phyloP scores from a whole-genome alignment of 768 basidiomycete species.

The Amanita phalloides region DNA sequence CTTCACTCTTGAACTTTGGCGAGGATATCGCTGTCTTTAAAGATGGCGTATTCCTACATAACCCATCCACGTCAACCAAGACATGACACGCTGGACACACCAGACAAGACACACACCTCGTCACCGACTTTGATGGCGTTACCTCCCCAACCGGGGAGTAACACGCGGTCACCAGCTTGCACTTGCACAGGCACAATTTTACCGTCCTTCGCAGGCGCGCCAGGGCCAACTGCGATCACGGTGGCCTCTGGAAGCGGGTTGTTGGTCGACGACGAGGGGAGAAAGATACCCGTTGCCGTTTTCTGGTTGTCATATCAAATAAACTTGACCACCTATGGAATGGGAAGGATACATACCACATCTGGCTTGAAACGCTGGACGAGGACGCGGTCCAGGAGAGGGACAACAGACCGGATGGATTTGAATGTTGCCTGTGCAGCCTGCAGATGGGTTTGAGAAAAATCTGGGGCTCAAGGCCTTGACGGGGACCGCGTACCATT shows the following conservation, averaged over 20 bases:
- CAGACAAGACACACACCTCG: constrained; percentile 48
- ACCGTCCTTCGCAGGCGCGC: constrained; percentile 86
- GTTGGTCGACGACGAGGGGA: constrained; percentile 81
- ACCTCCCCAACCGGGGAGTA: constrained; percentile 95
- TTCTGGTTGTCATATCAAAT: constrained; percentile 41
- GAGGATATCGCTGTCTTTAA: constrained; percentile 90
- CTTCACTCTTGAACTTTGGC: constrained; percentile 89
- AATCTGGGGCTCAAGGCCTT: background rate
- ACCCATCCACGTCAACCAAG: background rate
- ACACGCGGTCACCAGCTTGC: constrained; percentile 83
- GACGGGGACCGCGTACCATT: background rate
- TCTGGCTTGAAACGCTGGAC: constrained; percentile 97
- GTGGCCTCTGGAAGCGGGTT: constrained; percentile 91
- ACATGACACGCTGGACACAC: background rate
- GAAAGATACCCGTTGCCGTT: constrained; percentile 92
- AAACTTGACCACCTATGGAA: background rate
- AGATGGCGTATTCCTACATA: constrained; percentile 82
- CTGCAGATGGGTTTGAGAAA: constrained; percentile 19
- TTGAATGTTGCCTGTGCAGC: constrained; percentile 92
- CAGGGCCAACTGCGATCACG: constrained; percentile 92
- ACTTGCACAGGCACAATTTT: constrained; percentile 63
- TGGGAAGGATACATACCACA: constrained; percentile 43
- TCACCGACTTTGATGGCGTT: constrained; percentile 94
- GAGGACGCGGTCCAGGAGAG: constrained; percentile 91
- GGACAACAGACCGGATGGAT: constrained; percentile 82